Base-by-base conservation (phyloP, 2,329 filamentous ascomycete species). In the Whalleya microplaca region DNA sequence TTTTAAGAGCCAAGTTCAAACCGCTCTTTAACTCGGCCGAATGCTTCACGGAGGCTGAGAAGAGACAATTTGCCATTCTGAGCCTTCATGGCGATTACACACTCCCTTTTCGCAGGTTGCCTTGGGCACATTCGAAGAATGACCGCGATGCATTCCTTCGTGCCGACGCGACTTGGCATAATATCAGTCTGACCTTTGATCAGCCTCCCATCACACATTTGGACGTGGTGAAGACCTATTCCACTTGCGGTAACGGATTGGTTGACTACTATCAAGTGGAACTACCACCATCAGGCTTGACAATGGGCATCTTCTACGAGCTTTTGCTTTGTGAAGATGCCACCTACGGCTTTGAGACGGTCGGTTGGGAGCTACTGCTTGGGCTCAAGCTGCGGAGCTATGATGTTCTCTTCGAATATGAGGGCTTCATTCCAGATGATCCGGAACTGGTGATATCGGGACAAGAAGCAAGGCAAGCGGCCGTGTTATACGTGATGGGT, bases 271-370 rank as follows among this genome's bases (percentile, higher is more conserved):
- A 57, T n/a, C 59, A 64, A 32, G 53, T 64, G 12, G 66, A 65
- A 40, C 37, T 67, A 12, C 55, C 57, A 6, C 21, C 54, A 1
- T 51, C 59, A 5, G 61, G 59, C n/a, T 47, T 68, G 41, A 66
- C 62, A 2, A 64, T 67, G 60, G 64, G 64, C 12, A 40, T 59
- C 16, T 56, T 66, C 41, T 67, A 62, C 41, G 59, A 66, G 10
- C n/a, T 65, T 8, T 51, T 68, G 42, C 49, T 66, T 5, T 51
- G 47, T 51, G 59, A 63, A n/a, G 46, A 58, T 12, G 60, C 48
- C 5, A 67, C 56, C 19, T 64, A 55, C 42, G 53, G 55, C 2
- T 20, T 47, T 20, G 53, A 66, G 41, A 68, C 64, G 5, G 62
- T 59, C 3, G 54, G 54, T 23, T 68, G 66, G 63, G 61, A 63